Evolutionary conservation across 2,329 filamentous ascomycete species (phyloP), one percentile per base, ranked within the genome.

Genomic region (Sphaerulina vaccinii): DNA sequence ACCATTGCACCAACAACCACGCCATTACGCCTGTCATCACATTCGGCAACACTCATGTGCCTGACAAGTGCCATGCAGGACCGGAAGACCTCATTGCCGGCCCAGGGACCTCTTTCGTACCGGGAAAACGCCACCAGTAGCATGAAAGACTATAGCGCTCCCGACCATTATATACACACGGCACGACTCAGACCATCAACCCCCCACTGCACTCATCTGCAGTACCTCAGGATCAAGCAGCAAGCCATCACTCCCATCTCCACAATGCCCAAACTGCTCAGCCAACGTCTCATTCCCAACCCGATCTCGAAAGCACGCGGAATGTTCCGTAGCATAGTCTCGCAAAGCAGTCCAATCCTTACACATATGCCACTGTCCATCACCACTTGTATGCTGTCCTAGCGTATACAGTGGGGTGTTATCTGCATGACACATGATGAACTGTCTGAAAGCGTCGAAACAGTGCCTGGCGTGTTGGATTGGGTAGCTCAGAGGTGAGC

Each of bases 361-460:
- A 32, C 56, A 58, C 48, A 48, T 56, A 29, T 49, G 52, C 18
- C 48, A 37, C 32, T 56, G 53, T 18, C 47, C 53, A 23, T 58
- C 42, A 2, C 56, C 56, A 47, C 46, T 51, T 16, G 49, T 55
- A 23, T 55, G 52, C 18, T 44, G 19, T 4, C 49, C 52, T 8
- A 49, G 18, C 10, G 52, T 55, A 23, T 52, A 52, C 10, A 55
- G 39, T n/a, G 52, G 52, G 9, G 52, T 55, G 16, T 33, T 43
- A 39, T 55, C 52, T 24, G 52, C 52, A 36, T 55, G 52, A 27
- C 52, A 55, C 44, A 52, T 43, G n/a, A 55, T 52, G 39, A 55
- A 55, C 32, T 55, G 55, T 18, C 55, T 27, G n/a, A 56, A 48
- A 16, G 54, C 51, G 41, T 58, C 56, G 41, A 56, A 56, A 40